These are phyloP conservation scores for Iberis pinnata DNA, from an alignment of 345 rosid genomes.

Conservation along the genomic window DNA sequence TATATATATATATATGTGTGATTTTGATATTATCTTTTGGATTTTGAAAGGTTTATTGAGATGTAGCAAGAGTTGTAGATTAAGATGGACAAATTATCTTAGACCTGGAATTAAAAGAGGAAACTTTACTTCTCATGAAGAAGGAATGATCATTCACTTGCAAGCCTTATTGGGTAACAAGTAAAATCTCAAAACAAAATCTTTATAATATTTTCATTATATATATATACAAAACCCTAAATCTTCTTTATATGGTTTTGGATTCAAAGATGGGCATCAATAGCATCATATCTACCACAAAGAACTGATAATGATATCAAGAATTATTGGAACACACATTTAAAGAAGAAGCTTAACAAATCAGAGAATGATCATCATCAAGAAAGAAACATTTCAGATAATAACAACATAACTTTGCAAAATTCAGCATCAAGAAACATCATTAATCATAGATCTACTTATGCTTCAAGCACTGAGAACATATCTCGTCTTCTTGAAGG, in stretches of 20 bases:
- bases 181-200: conserved; percentile 47
- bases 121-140: conserved; percentile 93
- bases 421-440: conserved; percentile 23
- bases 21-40: conserved; percentile 11
- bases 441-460: conserved; percentile 32
- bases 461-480: conserved; percentile 93
- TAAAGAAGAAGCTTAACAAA: conserved; percentile 92
- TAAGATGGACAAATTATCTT: conserved; percentile 99
- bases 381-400: conserved; percentile 30
- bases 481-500: conserved; percentile 81
- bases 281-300: conserved; percentile 96
- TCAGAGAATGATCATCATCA: conserved; percentile 30
- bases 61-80: conserved; percentile 98
- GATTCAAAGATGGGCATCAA: conserved; percentile 88
- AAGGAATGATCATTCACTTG: conserved; percentile 94
- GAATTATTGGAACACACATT: conserved; percentile 99
- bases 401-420: conserved; percentile 21
- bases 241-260: no score
- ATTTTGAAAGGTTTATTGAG: conserved; percentile 55
- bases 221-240: conserved; percentile 15
- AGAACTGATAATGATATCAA: conserved; percentile 94
- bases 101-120: conserved; percentile 98
- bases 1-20: neutral
- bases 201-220: conserved; percentile 5
- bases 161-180: conserved; percentile 99